Percentiles rank a stretch among this genome's conserved stretches.
phyloP scores from a whole-genome alignment of 768 basidiomycete genomes.

The Glaciozyma antarctica region DNA sequence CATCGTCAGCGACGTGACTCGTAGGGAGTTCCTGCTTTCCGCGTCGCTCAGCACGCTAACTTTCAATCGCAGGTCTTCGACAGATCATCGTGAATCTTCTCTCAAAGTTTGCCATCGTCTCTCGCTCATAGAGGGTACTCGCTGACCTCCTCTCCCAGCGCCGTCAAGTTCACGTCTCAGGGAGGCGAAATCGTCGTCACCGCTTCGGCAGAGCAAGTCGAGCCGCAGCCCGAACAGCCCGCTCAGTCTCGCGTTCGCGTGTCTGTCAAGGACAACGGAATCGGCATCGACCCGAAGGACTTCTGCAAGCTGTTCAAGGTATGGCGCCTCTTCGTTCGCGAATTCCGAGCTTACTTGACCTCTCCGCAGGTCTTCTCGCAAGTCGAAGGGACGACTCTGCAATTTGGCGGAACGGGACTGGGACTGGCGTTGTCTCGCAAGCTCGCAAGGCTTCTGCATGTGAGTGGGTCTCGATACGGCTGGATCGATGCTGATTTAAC shows the following conservation, averaged over 20 bases:
- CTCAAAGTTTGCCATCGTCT: conserved; percentile 6
- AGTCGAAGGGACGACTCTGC: conserved; percentile 20
- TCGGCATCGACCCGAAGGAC: conserved; percentile 28
- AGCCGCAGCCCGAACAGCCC: not conserved
- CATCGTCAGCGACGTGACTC: conserved; percentile 21
- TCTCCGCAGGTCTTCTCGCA: conserved; percentile 20
- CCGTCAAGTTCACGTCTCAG: conserved; percentile 22
- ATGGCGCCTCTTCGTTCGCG: too few species aligned
- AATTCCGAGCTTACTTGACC: not conserved
- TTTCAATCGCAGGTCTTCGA: not conserved
- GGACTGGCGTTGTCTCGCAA: conserved; percentile 30
- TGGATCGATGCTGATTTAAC: too few species aligned
- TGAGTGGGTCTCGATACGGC: too few species aligned
- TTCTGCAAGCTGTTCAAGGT: conserved; percentile 23
- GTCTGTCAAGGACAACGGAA: conserved; percentile 25
- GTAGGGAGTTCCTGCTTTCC: not conserved
- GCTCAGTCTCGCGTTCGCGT: conserved; percentile 5
- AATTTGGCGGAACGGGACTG: conserved; percentile 30
- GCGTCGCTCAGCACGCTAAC: not conserved
- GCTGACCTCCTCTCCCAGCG: not conserved
- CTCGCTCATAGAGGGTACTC: fast-evolving
- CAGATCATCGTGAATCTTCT: conserved; percentile 26
- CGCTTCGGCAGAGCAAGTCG: conserved; percentile 2
- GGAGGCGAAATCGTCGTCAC: conserved; percentile 28
- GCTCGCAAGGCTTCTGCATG: not conserved